These are phyloP conservation scores for Porodaedalea pini DNA, from an alignment of 1,284 basidiomycete species.

Conservation along the genomic window DNA sequence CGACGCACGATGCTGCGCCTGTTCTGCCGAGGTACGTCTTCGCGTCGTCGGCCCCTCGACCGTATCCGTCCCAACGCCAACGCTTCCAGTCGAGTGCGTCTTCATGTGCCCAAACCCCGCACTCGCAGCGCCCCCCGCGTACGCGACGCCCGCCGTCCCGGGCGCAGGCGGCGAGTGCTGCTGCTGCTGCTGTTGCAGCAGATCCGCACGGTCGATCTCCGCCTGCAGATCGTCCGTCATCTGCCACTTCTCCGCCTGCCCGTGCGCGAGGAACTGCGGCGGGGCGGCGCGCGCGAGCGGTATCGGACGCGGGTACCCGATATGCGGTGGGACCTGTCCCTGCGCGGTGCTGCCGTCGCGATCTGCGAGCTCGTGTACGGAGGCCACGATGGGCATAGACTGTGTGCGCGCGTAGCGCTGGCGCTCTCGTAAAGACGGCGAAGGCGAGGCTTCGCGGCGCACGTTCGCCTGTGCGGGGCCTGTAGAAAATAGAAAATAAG, in stretches of 20 bases:
- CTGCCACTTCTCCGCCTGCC: slow-evolving; percentile 54
- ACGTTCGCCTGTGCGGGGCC: slow-evolving; percentile 10
- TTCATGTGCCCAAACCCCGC: slow-evolving; percentile 21
- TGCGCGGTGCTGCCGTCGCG: background rate
- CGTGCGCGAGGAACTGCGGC: slow-evolving; percentile 50
- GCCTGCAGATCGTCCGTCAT: slow-evolving; percentile 67
- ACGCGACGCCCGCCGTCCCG: slow-evolving; percentile 47
- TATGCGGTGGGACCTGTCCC: slow-evolving; percentile 21
- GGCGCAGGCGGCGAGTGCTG: slow-evolving; percentile 28
- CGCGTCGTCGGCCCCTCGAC: slow-evolving; percentile 2
- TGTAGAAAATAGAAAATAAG: background rate
- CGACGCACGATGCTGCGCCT: slow-evolving; percentile 29
- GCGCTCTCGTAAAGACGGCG: slow-evolving; percentile 59
- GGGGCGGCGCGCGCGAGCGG: slow-evolving; percentile 51
- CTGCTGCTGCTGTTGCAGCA: slow-evolving; percentile 32
- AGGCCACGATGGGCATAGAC: slow-evolving; percentile 59
- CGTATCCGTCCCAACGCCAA: background rate
- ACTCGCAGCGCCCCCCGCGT: slow-evolving; percentile 46
- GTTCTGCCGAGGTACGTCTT: slow-evolving; percentile 23
- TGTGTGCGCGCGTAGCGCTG: slow-evolving; percentile 55
- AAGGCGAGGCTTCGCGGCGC: slow-evolving; percentile 60
- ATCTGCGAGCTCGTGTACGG: slow-evolving; percentile 19
- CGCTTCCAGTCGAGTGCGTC: background rate
- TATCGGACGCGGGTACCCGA: slow-evolving; percentile 10
- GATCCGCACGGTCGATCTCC: slow-evolving; percentile 60